Evolutionary conservation across 495 filamentous ascomycete genomes (phyloP), one percentile per base, ranked within the genome.

Genomic region (Alectoria sarmentosa): DNA sequence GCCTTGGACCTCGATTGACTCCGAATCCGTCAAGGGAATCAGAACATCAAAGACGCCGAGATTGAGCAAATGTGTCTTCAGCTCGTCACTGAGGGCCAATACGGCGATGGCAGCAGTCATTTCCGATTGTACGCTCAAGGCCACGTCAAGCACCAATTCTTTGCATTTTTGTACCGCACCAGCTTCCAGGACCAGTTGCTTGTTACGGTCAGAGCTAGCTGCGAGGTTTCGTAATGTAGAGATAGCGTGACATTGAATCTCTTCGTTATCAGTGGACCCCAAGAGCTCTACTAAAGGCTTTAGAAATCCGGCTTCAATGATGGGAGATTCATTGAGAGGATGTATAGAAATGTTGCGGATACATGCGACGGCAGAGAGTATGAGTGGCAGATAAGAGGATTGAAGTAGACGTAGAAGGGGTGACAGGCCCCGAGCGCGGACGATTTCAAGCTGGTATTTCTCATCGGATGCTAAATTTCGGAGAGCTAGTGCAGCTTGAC

Each of bases 91-190:
- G 65, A 98, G 77, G 26, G 94, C 94, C 60, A 98, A 80, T n/a
- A 98, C 94, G 54, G 94, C 94, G 73, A 98, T 98, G 4, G 94
- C 94, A 36, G 94, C 94, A 32, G 94, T 98, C 94, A 98, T 98
- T 76, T 98, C 94, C 28, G 92, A 96, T 72, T 98, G 94, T 8
- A 98, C 94, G 46, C 88, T 93, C 56, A 98, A 82, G 0, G 95
- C 92, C 34, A 98, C 94, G 52, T 95, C 86, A 17, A 98, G 80
- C 26, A 98, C 93, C 48, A 98, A 82, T 70, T 97, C 89, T 76
- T 96, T 98, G 84, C 94, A 98, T 71, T 98, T 98, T 72, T 97
- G 91, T 54, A 98, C 94, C 23, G 94, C 94, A 21, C 95, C 94
- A 15, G 94, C 94, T 76, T 98, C 91, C 48, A 98, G 80, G 7